Percentiles rank a stretch among this genome's conserved stretches.
These are phyloP conservation scores for Blastocystis sp. DNA, from an alignment of 352 stramenopile genomes.

Conservation along the genomic window DNA sequence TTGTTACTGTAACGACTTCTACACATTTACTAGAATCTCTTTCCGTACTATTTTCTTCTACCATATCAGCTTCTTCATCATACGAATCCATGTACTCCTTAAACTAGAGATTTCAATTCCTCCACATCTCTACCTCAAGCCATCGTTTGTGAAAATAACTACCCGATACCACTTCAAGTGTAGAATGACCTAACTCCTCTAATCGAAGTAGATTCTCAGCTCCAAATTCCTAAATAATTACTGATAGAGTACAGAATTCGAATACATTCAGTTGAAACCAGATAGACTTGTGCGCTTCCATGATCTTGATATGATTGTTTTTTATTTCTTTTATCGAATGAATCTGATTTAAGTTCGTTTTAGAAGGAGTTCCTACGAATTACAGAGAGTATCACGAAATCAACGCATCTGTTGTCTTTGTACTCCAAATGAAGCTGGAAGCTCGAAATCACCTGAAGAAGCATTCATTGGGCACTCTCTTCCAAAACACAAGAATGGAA, in stretches of 20 bases:
- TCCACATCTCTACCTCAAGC: neutral
- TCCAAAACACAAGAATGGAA: neutral
- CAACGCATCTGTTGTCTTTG: neutral
- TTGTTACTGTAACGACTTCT: conserved; percentile 27
- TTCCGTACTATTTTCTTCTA: conserved; percentile 6
- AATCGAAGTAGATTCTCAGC: conserved; percentile 40
- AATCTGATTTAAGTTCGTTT: neutral
- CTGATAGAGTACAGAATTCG: neutral
- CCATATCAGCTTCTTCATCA: conserved; percentile 22
- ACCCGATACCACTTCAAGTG: conserved; percentile 31
- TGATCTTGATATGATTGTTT: conserved; percentile 25
- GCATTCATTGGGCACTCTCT: neutral
- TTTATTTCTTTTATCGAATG: neutral
- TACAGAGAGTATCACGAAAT: neutral
- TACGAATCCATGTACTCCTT: conserved; percentile 42
- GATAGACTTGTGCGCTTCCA: conserved; percentile 49
- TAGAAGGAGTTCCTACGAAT: conserved; percentile 5
- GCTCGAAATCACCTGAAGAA: neutral
- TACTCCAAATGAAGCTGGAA: neutral
- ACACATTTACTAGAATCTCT: neutral
- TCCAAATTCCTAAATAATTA: conserved; percentile 26
- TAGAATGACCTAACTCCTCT: neutral
- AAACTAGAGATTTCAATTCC: neutral
- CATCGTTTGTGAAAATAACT: conserved; percentile 54
- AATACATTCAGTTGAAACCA: conserved; percentile 58